Evolutionary conservation across 371 early-diverging fungal genomes (phyloP).

Genomic region (Dinochytrium kinnereticum): DNA sequence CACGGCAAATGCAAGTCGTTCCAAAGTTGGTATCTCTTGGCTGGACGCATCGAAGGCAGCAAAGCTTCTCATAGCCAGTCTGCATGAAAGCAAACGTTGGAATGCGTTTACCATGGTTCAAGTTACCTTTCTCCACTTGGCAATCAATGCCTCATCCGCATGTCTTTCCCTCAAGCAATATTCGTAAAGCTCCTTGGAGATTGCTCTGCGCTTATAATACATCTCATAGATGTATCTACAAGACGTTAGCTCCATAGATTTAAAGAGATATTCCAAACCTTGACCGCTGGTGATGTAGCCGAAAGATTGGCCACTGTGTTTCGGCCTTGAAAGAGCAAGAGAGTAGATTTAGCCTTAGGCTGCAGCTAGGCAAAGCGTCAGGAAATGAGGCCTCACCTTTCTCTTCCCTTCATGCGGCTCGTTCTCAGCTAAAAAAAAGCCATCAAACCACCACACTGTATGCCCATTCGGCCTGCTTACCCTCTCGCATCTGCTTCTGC

Average conservation of each 20-base stretch:
- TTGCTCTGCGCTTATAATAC: slow-evolving; percentile 92
- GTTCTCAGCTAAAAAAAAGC: slow-evolving; percentile 80
- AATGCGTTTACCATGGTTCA: too few relatives aligned
- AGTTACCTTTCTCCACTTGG: slow-evolving; percentile 97
- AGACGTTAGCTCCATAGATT: too few relatives aligned
- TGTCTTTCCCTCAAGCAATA: slow-evolving; percentile 89
- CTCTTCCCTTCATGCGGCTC: slow-evolving; percentile 95
- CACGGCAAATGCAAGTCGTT: slow-evolving; percentile 97
- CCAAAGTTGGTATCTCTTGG: slow-evolving; percentile 97
- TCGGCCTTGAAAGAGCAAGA: slow-evolving; percentile 60
- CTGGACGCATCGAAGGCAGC: slow-evolving; percentile 97
- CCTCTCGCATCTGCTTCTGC: slow-evolving; percentile 93
- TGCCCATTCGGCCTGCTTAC: slow-evolving; percentile 87
- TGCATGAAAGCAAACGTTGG: not conserved
- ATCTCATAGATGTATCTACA: slow-evolving; percentile 90
- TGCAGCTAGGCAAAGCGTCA: too few relatives aligned
- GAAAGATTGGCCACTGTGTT: slow-evolving; percentile 94
- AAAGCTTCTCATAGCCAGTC: slow-evolving; percentile 92
- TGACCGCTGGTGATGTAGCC: slow-evolving; percentile 96
- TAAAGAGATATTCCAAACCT: too few relatives aligned
- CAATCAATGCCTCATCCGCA: slow-evolving; percentile 94
- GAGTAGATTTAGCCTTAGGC: too few relatives aligned
- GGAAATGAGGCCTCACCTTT: slow-evolving; percentile 65
- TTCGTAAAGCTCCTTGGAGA: slow-evolving; percentile 90
- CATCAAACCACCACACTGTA: not conserved